phyloP scores from a whole-genome alignment of 352 stramenopile species.

The Pythium rishiriense region DNA sequence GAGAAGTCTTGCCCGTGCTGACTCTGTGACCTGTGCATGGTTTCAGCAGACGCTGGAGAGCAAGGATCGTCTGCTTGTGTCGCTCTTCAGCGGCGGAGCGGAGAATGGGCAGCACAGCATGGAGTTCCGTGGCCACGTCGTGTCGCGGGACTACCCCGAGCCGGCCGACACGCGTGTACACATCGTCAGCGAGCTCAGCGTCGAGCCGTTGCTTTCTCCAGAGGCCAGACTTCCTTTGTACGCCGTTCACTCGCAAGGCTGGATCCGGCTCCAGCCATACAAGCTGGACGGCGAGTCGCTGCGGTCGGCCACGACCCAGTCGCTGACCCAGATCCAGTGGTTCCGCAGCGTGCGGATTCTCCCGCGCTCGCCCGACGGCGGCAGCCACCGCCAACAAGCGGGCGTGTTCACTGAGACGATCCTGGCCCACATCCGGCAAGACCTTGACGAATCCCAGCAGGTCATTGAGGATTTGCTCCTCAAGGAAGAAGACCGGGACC shows the following conservation, averaged over 20 bases:
- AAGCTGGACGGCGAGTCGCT: constrained; percentile 1
- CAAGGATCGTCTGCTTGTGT: constrained; percentile 9
- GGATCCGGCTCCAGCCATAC: constrained; percentile 7
- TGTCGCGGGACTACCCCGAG: constrained; percentile 7
- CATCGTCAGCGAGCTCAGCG: constrained; percentile 12
- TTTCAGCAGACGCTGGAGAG: constrained; percentile 6
- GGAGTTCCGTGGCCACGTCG: constrained; percentile 5
- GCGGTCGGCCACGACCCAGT: constrained; percentile 1
- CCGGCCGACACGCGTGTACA: neutral
- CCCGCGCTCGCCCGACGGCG: neutral
- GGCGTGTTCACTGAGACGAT: constrained; percentile 10
- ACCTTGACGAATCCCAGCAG: constrained; percentile 14
- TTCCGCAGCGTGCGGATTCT: constrained; percentile 12
- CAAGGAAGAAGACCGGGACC: neutral
- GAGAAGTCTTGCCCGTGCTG: too few species aligned
- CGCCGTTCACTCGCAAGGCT: constrained; percentile 16
- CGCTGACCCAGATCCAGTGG: constrained; percentile 16
- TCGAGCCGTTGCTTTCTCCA: neutral
- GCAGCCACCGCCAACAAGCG: neutral
- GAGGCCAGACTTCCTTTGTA: neutral
- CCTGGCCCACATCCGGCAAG: constrained; percentile 2
- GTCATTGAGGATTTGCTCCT: constrained; percentile 11
- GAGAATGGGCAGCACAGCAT: neutral
- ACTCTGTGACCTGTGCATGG: neutral
- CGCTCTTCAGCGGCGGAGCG: neutral